phyloP scores from a whole-genome alignment of 257 asterid species.

The Apocynum venetum region DNA sequence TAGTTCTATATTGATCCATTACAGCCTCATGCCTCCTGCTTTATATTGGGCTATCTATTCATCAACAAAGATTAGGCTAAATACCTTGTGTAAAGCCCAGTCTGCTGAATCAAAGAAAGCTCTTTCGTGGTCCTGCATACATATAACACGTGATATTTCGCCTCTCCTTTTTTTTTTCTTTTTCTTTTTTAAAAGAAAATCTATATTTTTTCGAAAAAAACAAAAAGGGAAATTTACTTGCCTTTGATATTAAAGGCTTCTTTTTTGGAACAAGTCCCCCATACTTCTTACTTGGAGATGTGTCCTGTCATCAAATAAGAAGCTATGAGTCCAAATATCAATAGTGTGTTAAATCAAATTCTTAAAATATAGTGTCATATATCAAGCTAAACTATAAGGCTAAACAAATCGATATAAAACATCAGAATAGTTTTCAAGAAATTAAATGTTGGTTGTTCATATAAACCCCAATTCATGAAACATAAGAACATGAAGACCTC shows the following conservation, averaged over 20 bases:
- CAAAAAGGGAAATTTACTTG: constrained; percentile 10
- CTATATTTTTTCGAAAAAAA: background rate
- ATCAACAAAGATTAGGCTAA: background rate
- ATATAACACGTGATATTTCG: background rate
- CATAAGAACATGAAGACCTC: too few species aligned
- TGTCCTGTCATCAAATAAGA: constrained; percentile 24
- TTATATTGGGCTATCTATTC: too few species aligned
- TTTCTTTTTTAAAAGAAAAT: background rate
- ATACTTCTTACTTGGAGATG: constrained; percentile 47
- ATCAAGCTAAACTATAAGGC: too few species aligned
- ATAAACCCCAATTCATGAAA: too few species aligned
- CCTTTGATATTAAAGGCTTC: constrained; percentile 87
- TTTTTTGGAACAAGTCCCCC: constrained; percentile 74
- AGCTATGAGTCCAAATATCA: background rate
- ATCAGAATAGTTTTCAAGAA: too few species aligned
- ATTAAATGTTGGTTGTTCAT: too few species aligned
- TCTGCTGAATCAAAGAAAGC: constrained; percentile 94
- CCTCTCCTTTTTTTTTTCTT: background rate
- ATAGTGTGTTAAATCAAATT: too few species aligned
- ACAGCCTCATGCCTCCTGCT: too few species aligned
- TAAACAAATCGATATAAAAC: too few species aligned
- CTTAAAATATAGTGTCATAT: too few species aligned
- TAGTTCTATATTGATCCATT: too few species aligned
- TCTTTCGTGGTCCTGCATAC: constrained; percentile 58
- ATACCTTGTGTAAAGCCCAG: constrained; percentile 83